Base-by-base conservation (phyloP, 1,139 yeast species). In the Scheffersomyces titani region DNA sequence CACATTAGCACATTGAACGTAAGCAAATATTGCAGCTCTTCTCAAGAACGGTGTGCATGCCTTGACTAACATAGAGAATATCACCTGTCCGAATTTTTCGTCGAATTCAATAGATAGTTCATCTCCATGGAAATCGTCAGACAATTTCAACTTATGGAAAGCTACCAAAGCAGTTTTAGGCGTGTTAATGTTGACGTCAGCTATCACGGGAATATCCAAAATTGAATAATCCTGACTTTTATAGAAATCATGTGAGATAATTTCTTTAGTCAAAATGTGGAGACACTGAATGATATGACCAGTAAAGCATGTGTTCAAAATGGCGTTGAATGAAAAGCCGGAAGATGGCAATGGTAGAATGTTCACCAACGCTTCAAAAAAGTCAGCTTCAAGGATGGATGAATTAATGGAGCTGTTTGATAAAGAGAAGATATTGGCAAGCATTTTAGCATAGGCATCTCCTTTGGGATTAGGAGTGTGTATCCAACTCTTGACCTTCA, bases 11-110 rank as follows among this genome's bases (percentile, higher is more conserved):
- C 86, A 86, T 50, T 80, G 73, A 6, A 87, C 85, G 67, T 72
- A 81, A 0, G 87, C 78, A 61, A 83, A 84, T 5, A 92, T 83
- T 2, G 91, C 83, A 6, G 86, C 78, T 62, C 87, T 83, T 62
- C 97, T 80, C 60, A 91, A 74, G 62, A 89, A 90, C 18, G 93
- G 92, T 0, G 90, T 83, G 6, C 81, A 70, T 0, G 87, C 72
- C 65, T 86, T 86, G 18, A 82, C 69, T 50, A 88, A 56, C 83
- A 89, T 78, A 0, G 89, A 76, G 63, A 80, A 86, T 1, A 87
- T 63, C 0, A 83, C 74, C 48, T 69, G 58, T 0, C 81, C 81
- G 61, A 76, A 70, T 30, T 58, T 66, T 3, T 57, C 60, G 11
- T 66, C 64, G 3, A 45, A 18, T n/a, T 47, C 46, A 13, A n/a